A percentile compares a stretch with the other conserved stretches of the same genome.
Conservation (phyloP, 2,329 filamentous ascomycete genomes). For the Calonectria hongkongensis region DNA sequence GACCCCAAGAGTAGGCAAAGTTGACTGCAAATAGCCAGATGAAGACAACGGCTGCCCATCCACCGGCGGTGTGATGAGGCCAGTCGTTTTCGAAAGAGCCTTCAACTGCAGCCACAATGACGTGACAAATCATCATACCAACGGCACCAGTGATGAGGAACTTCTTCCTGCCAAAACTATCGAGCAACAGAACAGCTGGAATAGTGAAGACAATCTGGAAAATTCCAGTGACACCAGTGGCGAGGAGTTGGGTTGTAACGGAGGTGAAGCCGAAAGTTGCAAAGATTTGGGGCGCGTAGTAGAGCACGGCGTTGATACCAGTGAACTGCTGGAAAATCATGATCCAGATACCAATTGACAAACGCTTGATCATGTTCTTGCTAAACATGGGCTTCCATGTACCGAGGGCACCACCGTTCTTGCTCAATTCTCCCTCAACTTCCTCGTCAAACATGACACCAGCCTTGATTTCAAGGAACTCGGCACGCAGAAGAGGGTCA, state of each 20-base stretch:
- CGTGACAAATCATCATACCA: slow-evolving; percentile 19
- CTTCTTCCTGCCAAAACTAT: slow-evolving; percentile 5
- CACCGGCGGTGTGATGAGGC: slow-evolving; percentile 6
- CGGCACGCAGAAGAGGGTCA: neutral
- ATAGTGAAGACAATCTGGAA: slow-evolving; percentile 19
- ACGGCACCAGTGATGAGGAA: slow-evolving; percentile 15
- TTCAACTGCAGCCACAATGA: slow-evolving; percentile 7
- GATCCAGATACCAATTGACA: slow-evolving; percentile 8
- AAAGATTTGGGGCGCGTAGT: slow-evolving; percentile 25
- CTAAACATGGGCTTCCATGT: slow-evolving; percentile 21
- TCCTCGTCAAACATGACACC: slow-evolving; percentile 17
- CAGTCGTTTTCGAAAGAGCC: slow-evolving; percentile 11
- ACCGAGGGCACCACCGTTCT: neutral
- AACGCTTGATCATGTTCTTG: slow-evolving; percentile 13
- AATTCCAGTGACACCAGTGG: slow-evolving; percentile 23
- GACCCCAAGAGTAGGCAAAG: slow-evolving; percentile 26
- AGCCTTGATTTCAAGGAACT: slow-evolving; percentile 27
- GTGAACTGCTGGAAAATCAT: slow-evolving; percentile 27
- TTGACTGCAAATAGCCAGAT: slow-evolving; percentile 21
- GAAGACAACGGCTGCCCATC: slow-evolving; percentile 19
- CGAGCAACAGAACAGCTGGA: slow-evolving; percentile 10
- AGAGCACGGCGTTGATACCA: slow-evolving; percentile 23
- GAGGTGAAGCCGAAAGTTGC: slow-evolving; percentile 1
- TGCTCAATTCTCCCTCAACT: slow-evolving; percentile 3
- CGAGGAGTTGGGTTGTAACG: slow-evolving; percentile 5